A percentile compares a stretch with the other conserved stretches of the same genome.
Conservation (phyloP, 1,139 yeast species). For the Sugiyamaella neomexicana region DNA sequence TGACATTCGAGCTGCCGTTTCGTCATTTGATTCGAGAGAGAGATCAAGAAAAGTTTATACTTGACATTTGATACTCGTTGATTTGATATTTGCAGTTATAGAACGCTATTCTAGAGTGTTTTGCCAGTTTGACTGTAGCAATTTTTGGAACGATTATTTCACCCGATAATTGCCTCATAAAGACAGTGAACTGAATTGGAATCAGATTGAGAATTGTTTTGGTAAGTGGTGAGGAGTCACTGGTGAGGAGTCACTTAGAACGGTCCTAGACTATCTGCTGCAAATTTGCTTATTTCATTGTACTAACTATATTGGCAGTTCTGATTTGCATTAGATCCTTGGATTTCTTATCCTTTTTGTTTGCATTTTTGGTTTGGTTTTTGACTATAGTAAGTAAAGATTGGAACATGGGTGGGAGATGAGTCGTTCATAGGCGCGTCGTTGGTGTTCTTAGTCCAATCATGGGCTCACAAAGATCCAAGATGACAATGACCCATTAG, state of each 20-base stretch:
- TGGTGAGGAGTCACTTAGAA: neutral
- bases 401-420: neutral
- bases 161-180: too few species aligned
- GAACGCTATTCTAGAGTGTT: too few species aligned
- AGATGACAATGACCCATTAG: too few species aligned
- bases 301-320: constrained; percentile 5
- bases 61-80: neutral
- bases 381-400: constrained; percentile 2
- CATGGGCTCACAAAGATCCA: too few species aligned
- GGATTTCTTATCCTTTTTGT: neutral
- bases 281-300: neutral
- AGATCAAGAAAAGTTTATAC: neutral
- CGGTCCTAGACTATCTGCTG: too few species aligned
- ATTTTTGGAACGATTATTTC: too few species aligned
- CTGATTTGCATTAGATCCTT: neutral
- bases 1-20: too few species aligned
- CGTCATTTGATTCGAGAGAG: neutral
- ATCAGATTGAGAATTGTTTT: too few species aligned
- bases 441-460: neutral
- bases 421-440: neutral
- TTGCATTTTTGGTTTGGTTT: neutral
- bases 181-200: too few species aligned
- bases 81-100: too few species aligned
- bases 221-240: neutral
- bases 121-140: too few species aligned